Base-by-base conservation (phyloP, 768 basidiomycete genomes). In the Trametes punicea region DNA sequence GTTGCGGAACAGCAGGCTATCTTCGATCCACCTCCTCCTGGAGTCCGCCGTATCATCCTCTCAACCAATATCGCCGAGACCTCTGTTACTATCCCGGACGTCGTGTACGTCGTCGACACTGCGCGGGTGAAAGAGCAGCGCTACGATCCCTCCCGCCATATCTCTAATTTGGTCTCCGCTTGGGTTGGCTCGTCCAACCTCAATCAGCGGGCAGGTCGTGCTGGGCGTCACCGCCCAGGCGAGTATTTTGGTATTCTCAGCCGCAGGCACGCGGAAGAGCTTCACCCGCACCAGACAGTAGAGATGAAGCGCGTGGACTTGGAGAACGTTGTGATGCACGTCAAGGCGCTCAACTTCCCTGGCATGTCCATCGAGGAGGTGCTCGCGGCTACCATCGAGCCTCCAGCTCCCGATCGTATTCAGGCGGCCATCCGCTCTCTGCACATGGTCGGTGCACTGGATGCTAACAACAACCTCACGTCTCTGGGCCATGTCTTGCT, bases 41-140 rank as follows among this genome's bases (percentile, higher is more conserved):
- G 92, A 9, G 78, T 92, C 18, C 85, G 94, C 52, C 84, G 94
- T 23, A 78, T 98, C 65, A 96, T 98, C 62, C 77, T 98, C 45
- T 83, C 94, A 4, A 98, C 95, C 34, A 97, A 97, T 68, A 93
- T 97, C 41, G 94, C 94, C 11, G 95, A 98, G 72, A 95, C 94
- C 3, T 94, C 92, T 4, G 79, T 97, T 62, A 98, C 95, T 4
- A 96, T 98, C 62, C 93, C 93, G 1, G 91, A 96, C 62, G 91
- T 97, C 23, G 91, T 96, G 9, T 94, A 91, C 64, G 95, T 98
- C 27, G 84, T 98, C 40, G 96, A 98, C 65, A 81, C 89, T 0
- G 95, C 82, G 16, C 86, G 87, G 64, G 79, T 93, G 65, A 97
- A 97, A 71, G 90, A 95, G 70, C 82, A 89, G 65, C 81, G 84